A percentile compares a stretch with the other conserved stretches of the same genome.
These are phyloP conservation scores for Solanum stenotomum DNA, from an alignment of 257 asterid species.

Conservation along the genomic window DNA sequence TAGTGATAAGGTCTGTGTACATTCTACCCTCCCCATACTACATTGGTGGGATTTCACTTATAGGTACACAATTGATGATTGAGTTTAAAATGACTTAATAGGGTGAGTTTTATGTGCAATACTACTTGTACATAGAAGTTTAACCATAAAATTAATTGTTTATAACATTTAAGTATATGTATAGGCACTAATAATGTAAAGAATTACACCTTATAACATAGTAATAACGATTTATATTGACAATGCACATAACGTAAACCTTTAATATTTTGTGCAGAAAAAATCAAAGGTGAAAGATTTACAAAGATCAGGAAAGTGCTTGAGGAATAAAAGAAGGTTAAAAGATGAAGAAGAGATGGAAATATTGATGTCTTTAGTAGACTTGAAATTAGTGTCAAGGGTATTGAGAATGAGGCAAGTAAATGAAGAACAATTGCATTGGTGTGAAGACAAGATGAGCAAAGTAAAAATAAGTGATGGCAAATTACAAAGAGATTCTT, in stretches of 20 bases:
- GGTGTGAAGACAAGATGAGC: constrained; percentile 90
- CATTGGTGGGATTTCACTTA: not conserved
- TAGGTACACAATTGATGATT: not conserved
- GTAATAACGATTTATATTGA: not conserved
- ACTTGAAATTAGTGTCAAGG: constrained; percentile 73
- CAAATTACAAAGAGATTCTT: constrained; percentile 75
- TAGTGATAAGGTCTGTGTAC: not conserved
- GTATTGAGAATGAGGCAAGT: constrained; percentile 70
- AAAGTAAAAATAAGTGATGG: constrained; percentile 68
- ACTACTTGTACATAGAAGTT: not conserved
- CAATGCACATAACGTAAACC: not conserved
- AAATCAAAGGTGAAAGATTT: constrained; percentile 54
- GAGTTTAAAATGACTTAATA: not conserved
- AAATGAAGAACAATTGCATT: constrained; percentile 67
- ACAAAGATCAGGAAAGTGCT: constrained; percentile 38
- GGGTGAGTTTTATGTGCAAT: not conserved
- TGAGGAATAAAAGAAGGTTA: constrained; percentile 36
- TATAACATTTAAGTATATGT: not conserved
- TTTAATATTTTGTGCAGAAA: constrained; percentile 29
- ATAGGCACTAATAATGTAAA: not conserved
- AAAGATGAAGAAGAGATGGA: constrained; percentile 48
- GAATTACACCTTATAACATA: not conserved
- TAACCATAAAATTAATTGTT: not conserved
- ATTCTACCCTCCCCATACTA: not conserved
- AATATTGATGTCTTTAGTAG: constrained; percentile 57